Base-by-base conservation (phyloP, 768 basidiomycete species). In the Calocybe indica region DNA sequence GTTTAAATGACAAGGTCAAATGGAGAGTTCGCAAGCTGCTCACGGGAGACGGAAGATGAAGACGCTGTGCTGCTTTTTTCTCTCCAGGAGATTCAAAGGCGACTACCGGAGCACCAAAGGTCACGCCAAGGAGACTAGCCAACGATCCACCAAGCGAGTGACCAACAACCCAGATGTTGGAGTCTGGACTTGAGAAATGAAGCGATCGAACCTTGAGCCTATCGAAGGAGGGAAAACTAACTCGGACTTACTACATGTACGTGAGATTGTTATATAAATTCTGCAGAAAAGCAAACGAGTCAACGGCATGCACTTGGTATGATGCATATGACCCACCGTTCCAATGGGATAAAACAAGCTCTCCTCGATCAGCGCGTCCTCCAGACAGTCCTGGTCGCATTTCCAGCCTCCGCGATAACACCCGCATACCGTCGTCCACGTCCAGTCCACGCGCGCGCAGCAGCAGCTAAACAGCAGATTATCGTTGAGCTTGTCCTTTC, bases 251-350 rank as follows among this genome's bases (percentile, higher is more conserved):
- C 72, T 95, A 98, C 78, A 95, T 82, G 60, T 85, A 89, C 5
- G 91, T 84, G 48, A 97, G 59, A 69, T 97, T 96, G 73, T 93
- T 92, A 70, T 92, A 98, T 46, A 98, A 65, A 67, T 94, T 87
- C 92, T 94, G 63, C 35, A 32, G 33, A n/a, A 34, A 14, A 8
- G 15, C 22, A 1, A 22, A 22, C 22, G 22, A 22, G 14, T 50
- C 12, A 45, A 29, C 38, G 31, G 13, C 39, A 42, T 43, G 52
- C 40, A 53, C 11, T 31, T 37, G 30, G 45, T 37, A 10, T 7
- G 9, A 37, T 44, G 15, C 31, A 11, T 35, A 45, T 7, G 10
- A 71, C 88, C 62, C 55, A 93, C 93, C 50, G 83, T 89, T 47
- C 88, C 94, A 45, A 92, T 80, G 31, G 90, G 82, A 65, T 95